phyloP scores from a whole-genome alignment of 176 grass and related monocot genomes.

The Avena eriantha region DNA sequence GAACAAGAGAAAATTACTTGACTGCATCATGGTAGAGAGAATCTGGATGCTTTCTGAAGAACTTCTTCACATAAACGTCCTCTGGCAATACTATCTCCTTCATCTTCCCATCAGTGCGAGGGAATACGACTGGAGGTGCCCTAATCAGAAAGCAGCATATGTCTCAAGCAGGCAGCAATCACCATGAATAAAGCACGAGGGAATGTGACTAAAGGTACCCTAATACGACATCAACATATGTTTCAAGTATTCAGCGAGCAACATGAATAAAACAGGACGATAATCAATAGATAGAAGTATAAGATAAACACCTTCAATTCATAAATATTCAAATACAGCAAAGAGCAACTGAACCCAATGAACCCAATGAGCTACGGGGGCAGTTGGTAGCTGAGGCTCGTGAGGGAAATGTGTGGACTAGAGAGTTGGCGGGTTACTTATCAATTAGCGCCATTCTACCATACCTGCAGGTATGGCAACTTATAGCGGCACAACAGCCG shows the following conservation, averaged over 20 bases:
- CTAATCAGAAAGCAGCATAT: constrained; percentile 40
- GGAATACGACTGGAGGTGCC: constrained; percentile 72
- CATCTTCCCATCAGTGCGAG: constrained; percentile 66
- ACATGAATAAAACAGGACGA: neutral
- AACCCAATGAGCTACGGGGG: no score
- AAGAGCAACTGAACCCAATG: neutral
- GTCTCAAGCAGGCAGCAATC: constrained; percentile 22
- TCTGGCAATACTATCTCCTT: constrained; percentile 62
- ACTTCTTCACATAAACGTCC: constrained; percentile 71
- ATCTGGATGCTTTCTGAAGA: constrained; percentile 71
- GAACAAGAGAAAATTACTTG: constrained; percentile 54
- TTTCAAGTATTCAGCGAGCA: constrained; percentile 12
- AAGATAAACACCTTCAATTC: neutral
- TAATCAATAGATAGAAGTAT: neutral
- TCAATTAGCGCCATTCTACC: no score
- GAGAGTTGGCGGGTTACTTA: no score
- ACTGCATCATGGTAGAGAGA: constrained; percentile 78
- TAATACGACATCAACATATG: constrained; percentile 14
- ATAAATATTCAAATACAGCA: neutral
- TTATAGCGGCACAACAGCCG: no score
- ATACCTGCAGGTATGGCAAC: no score
- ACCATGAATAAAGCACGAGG: constrained; percentile 33
- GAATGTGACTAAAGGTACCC: constrained; percentile 62
- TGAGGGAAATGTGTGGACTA: no score
- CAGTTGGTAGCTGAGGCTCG: no score